Evolutionary conservation across 208 protist species (phyloP).

Genomic region (Leishmania turanica): DNA sequence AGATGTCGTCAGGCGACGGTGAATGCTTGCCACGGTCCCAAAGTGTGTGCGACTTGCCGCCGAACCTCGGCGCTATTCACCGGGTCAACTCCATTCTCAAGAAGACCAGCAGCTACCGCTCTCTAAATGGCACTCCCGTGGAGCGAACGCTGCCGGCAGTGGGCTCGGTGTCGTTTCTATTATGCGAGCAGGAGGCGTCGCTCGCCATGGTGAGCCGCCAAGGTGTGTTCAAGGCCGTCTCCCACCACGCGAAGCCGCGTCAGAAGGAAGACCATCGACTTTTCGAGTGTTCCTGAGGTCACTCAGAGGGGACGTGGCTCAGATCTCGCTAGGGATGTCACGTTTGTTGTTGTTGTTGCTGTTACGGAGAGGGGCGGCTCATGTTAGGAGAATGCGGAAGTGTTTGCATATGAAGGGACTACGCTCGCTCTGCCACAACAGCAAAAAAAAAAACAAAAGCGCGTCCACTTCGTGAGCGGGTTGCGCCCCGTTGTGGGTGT

Average conservation of each 20-base stretch:
- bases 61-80: neutral
- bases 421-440: too few species aligned
- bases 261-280: neutral
- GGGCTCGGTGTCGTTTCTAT: constrained; percentile 23
- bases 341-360: neutral
- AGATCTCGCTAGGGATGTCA: neutral
- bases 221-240: constrained; percentile 16
- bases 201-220: constrained; percentile 25
- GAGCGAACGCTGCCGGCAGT: constrained; percentile 3
- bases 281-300: neutral
- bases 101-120: constrained; percentile 20
- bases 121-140: constrained; percentile 5
- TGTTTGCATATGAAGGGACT: too few species aligned
- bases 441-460: too few species aligned
- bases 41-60: neutral
- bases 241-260: neutral
- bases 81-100: constrained; percentile 22
- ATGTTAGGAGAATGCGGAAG: too few species aligned
- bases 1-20: neutral
- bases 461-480: too few species aligned
- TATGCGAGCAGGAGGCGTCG: constrained; percentile 23
- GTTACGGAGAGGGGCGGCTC: too few species aligned
- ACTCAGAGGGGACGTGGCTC: neutral
- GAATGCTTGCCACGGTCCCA: neutral
- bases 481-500: too few species aligned